Conservation (phyloP, 2,329 filamentous ascomycete genomes). For the Remersonia thermophila region DNA sequence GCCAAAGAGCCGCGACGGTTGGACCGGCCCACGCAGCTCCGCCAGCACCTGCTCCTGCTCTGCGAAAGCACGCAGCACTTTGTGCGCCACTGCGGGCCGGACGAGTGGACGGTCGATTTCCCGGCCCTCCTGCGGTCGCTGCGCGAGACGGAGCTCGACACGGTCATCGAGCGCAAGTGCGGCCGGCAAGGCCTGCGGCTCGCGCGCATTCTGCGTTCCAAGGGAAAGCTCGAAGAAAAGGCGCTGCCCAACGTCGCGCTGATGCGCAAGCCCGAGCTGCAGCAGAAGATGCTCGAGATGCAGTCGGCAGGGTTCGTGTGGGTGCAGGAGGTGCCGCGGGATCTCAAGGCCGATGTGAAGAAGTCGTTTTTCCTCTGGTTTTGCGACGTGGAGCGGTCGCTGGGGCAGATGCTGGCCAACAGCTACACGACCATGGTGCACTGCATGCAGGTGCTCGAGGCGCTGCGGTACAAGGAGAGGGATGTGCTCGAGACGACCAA, state of each 20-base stretch:
- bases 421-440: slow-evolving; percentile 85
- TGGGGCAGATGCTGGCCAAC: slow-evolving; percentile 60
- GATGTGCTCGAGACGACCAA: slow-evolving; percentile 71
- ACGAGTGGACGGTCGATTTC: slow-evolving; percentile 79
- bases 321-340: slow-evolving; percentile 86
- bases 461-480: slow-evolving; percentile 60
- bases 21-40: slow-evolving; percentile 37
- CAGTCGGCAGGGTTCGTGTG: slow-evolving; percentile 79
- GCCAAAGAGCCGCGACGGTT: slow-evolving; percentile 35
- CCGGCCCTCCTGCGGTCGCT: slow-evolving; percentile 57
- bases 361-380: slow-evolving; percentile 87
- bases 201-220: slow-evolving; percentile 71
- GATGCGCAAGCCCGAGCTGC: slow-evolving; percentile 74
- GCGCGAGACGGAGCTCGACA: slow-evolving; percentile 68
- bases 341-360: slow-evolving; percentile 65
- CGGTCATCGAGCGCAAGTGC: slow-evolving; percentile 65
- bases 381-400: slow-evolving; percentile 65
- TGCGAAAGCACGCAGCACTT: slow-evolving; percentile 58
- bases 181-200: slow-evolving; percentile 68
- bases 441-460: slow-evolving; percentile 65
- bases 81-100: slow-evolving; percentile 54
- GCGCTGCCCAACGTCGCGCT: slow-evolving; percentile 68
- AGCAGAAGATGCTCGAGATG: slow-evolving; percentile 73
- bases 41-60: slow-evolving; percentile 62
- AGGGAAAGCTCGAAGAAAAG: slow-evolving; percentile 93